phyloP scores from a whole-genome alignment of 306 rosid genomes.

The Neltuma alba region DNA sequence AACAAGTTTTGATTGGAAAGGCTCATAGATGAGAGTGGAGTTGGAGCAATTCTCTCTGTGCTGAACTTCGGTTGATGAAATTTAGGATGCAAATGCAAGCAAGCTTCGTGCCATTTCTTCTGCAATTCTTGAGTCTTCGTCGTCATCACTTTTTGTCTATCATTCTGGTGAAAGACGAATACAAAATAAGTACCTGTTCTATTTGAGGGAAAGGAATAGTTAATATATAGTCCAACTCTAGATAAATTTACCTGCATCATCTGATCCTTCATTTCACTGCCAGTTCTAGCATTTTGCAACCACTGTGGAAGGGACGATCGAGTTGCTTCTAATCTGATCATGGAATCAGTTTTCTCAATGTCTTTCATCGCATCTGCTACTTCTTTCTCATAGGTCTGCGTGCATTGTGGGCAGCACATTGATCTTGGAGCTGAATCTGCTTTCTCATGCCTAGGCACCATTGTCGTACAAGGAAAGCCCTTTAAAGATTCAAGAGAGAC shows the following conservation, averaged over 20 bases:
- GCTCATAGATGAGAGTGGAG: slow-evolving; percentile 59
- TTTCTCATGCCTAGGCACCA: slow-evolving; percentile 53
- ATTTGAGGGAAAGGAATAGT: neutral
- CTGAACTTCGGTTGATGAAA: slow-evolving; percentile 64
- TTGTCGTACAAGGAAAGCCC: slow-evolving; percentile 51
- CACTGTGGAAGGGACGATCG: slow-evolving; percentile 73
- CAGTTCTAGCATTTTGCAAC: slow-evolving; percentile 74
- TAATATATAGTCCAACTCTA: slow-evolving; percentile 3
- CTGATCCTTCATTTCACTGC: slow-evolving; percentile 39
- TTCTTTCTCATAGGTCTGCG: slow-evolving; percentile 55
- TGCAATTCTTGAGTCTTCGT: slow-evolving; percentile 67
- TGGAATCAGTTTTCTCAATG: slow-evolving; percentile 59
- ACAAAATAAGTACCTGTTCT: slow-evolving; percentile 8
- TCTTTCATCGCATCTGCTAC: slow-evolving; percentile 60
- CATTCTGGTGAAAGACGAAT: slow-evolving; percentile 42
- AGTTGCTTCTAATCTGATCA: slow-evolving; percentile 51
- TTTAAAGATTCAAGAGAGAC: slow-evolving; percentile 71
- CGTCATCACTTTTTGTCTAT: slow-evolving; percentile 46
- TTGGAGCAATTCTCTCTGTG: slow-evolving; percentile 54
- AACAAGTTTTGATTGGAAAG: slow-evolving; percentile 57
- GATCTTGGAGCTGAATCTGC: slow-evolving; percentile 53
- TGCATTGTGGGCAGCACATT: slow-evolving; percentile 75
- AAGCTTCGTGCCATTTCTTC: slow-evolving; percentile 80
- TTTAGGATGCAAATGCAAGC: slow-evolving; percentile 75
- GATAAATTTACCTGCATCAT: slow-evolving; percentile 47